phyloP scores from a whole-genome alignment of 83 land plant genomes.

The Picea abies region DNA sequence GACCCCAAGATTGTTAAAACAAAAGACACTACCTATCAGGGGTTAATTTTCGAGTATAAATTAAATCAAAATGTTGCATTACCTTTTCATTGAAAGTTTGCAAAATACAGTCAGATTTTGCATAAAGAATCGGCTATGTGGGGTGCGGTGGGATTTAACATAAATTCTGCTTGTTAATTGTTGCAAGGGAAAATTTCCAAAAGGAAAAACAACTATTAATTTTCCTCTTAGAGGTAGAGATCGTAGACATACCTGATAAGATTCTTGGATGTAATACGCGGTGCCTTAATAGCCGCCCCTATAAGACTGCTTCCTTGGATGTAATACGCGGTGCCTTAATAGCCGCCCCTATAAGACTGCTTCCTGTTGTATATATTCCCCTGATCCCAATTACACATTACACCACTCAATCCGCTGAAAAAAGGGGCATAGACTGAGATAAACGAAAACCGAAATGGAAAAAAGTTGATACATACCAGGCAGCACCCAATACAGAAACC shows the following conservation, averaged over 20 bases:
- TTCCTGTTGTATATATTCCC: slow-evolving; percentile 82
- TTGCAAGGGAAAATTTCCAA: too few species aligned
- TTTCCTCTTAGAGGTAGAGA: neutral
- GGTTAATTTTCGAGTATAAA: too few species aligned
- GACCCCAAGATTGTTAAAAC: too few species aligned
- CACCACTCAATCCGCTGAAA: neutral
- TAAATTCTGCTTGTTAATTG: too few species aligned
- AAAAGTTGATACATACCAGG: slow-evolving; percentile 57
- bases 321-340: slow-evolving; percentile 91
- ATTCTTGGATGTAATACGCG: slow-evolving; percentile 89
- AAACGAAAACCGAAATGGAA: neutral
- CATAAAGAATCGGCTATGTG: too few species aligned
- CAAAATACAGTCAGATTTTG: too few species aligned
- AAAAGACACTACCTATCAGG: too few species aligned
- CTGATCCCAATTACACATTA: slow-evolving; percentile 13
- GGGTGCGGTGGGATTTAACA: too few species aligned
- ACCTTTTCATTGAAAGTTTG: too few species aligned
- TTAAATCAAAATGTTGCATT: too few species aligned
- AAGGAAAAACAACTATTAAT: neutral
- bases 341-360: slow-evolving; percentile 90
- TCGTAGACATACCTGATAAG: slow-evolving; percentile 66
- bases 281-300: slow-evolving; percentile 92
- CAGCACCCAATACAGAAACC: slow-evolving; percentile 95
- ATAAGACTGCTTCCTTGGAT: slow-evolving; percentile 88
- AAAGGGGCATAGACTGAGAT: neutral